These are phyloP conservation scores for Melanomma pulvis-pyrius DNA, from an alignment of 495 filamentous ascomycete species.

Conservation along the genomic window DNA sequence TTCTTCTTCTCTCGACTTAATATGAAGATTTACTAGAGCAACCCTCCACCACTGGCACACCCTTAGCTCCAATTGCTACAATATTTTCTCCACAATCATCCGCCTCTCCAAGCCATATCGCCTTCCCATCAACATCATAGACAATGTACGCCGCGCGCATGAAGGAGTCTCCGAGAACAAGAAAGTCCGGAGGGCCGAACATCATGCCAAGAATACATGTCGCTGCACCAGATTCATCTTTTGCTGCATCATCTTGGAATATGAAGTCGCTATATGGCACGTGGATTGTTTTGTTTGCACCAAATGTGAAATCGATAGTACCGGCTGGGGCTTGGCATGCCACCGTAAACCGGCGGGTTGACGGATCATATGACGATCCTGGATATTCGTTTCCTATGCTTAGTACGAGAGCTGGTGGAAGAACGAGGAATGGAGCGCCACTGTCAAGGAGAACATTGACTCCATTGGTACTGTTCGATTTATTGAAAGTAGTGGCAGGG, in stretches of 20 bases:
- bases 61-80: not conserved
- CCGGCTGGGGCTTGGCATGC: not conserved
- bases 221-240: not conserved
- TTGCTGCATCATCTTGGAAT: not conserved
- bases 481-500: no score
- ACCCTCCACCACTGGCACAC: not conserved
- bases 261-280: not conserved
- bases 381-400: not conserved
- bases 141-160: not conserved
- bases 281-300: not conserved
- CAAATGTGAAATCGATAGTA: not conserved
- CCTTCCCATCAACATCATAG: not conserved
- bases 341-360: not conserved
- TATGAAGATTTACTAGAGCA: no score
- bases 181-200: not conserved
- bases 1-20: no score
- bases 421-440: not conserved
- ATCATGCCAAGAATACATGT: not conserved
- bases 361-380: not conserved
- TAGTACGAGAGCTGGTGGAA: not conserved
- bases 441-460: not conserved
- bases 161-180: not conserved
- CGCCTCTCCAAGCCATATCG: not conserved
- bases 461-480: no score
- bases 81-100: not conserved